Evolutionary conservation across 2,329 filamentous ascomycete species (phyloP).

Genomic region (Phoma sp.): DNA sequence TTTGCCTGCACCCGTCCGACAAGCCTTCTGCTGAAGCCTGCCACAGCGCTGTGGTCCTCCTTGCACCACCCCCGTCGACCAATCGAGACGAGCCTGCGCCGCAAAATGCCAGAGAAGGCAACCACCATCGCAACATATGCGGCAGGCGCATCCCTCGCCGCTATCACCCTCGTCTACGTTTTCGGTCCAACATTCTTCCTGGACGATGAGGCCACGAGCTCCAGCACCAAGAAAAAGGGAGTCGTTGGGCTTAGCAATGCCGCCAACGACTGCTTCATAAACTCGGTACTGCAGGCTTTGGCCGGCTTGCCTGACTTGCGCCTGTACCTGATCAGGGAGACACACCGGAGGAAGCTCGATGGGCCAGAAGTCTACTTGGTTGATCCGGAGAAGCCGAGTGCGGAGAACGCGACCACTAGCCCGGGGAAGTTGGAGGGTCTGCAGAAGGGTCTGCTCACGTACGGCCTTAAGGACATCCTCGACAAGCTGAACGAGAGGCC

Average conservation of each 20-base stretch:
- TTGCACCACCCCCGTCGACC: constrained; percentile 28
- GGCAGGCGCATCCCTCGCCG: constrained; percentile 91
- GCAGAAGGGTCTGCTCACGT: constrained; percentile 82
- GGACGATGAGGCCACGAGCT: constrained; percentile 73
- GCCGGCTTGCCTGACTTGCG: constrained; percentile 89
- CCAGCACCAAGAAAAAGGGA: constrained; percentile 70
- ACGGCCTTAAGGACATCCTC: constrained; percentile 88
- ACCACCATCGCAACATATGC: constrained; percentile 89
- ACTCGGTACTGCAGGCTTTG: constrained; percentile 91
- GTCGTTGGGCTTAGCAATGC: constrained; percentile 87
- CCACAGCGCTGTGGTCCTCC: not conserved
- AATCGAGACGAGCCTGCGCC: constrained; percentile 30
- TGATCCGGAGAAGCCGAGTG: constrained; percentile 55
- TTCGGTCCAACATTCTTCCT: constrained; percentile 97
- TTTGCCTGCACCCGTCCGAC: constrained; percentile 18
- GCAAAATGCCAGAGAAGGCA: constrained; percentile 78
- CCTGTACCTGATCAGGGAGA: constrained; percentile 89
- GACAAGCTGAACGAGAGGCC: constrained; percentile 92
- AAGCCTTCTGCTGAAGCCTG: constrained; percentile 3
- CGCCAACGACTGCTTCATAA: constrained; percentile 85
- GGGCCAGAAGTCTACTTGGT: constrained; percentile 75
- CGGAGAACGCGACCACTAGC: constrained; percentile 49
- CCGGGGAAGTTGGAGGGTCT: constrained; percentile 63
- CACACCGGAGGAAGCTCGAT: constrained; percentile 81
- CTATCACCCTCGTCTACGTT: constrained; percentile 93